Percentiles rank a stretch among this genome's conserved stretches.
These are phyloP conservation scores for Pseudogymnoascus sp. DNA, from an alignment of 2,329 filamentous ascomycete species.

Conservation along the genomic window DNA sequence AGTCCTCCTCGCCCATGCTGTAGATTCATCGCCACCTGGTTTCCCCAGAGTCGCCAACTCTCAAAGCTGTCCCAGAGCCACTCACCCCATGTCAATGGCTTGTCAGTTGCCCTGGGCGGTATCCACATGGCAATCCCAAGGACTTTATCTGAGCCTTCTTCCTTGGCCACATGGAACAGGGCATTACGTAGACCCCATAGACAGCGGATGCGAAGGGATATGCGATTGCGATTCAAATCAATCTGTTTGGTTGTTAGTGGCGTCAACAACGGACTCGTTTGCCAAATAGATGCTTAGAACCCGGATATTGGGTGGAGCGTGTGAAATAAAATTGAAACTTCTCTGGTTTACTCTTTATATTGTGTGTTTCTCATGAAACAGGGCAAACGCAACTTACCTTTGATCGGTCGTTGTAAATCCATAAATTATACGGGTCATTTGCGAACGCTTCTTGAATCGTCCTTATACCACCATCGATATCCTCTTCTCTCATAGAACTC, in stretches of 20 bases:
- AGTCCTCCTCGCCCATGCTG: conserved; percentile 63
- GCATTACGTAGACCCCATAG: conserved; percentile 63
- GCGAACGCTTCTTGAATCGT: conserved; percentile 61
- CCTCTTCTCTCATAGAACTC: conserved; percentile 45
- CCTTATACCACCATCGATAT: conserved; percentile 57
- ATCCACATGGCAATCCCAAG: conserved; percentile 70
- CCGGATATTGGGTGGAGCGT: neutral
- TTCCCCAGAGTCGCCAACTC: conserved; percentile 57
- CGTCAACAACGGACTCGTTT: neutral
- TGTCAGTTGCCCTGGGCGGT: conserved; percentile 42
- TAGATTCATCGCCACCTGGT: conserved; percentile 60
- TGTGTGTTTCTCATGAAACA: neutral
- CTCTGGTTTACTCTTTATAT: neutral
- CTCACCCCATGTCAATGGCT: conserved; percentile 50
- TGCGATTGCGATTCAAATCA: conserved; percentile 51
- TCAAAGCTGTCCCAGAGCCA: conserved; percentile 41
- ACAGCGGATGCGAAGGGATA: conserved; percentile 58
- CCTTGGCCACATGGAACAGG: conserved; percentile 63
- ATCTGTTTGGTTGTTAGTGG: conserved; percentile 37
- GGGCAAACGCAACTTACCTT: conserved; percentile 37
- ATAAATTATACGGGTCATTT: conserved; percentile 59
- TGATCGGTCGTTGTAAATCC: conserved; percentile 52
- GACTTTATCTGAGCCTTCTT: conserved; percentile 43
- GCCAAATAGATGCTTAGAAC: neutral
- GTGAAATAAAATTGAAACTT: neutral